Evolutionary conservation across 1,284 basidiomycete genomes (phyloP).

Genomic region (Tilletia indica): DNA sequence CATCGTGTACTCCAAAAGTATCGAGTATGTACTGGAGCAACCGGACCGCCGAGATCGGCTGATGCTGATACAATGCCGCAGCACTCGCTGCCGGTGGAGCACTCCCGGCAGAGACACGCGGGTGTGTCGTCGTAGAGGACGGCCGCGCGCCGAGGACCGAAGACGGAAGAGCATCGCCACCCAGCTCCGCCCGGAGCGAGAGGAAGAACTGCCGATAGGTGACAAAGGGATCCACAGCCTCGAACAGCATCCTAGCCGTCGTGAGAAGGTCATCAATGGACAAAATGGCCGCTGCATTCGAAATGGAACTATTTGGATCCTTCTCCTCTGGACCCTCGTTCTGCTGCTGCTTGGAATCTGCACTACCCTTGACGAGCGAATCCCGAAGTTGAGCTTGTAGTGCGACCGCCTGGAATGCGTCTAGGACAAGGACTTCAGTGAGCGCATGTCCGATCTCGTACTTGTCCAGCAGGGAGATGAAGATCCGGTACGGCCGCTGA

Average conservation of each 20-base stretch:
- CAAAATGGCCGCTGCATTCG: conserved; percentile 1
- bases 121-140: background rate
- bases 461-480: conserved; percentile 90
- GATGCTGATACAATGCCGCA: background rate
- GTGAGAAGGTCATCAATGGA: conserved; percentile 65
- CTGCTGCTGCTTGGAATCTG: background rate
- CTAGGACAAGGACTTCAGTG: conserved; percentile 74
- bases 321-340: background rate
- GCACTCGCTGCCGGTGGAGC: background rate
- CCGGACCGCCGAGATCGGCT: conserved; percentile 40
- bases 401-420: conserved; percentile 69
- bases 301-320: too few relatives aligned
- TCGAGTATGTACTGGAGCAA: conserved; percentile 67
- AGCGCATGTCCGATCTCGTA: conserved; percentile 88
- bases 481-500: conserved; percentile 83
- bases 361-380: background rate
- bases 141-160: background rate
- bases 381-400: conserved; percentile 65
- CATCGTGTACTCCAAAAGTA: conserved; percentile 72
- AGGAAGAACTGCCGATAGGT: conserved; percentile 77
- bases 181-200: conserved; percentile 58
- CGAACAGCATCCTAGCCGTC: conserved; percentile 85
- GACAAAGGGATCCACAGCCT: conserved; percentile 83
- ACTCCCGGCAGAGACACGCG: background rate
- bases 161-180: background rate